Base-by-base conservation (phyloP, 2,329 filamentous ascomycete genomes). In the Raffaelea ambrosiae region DNA sequence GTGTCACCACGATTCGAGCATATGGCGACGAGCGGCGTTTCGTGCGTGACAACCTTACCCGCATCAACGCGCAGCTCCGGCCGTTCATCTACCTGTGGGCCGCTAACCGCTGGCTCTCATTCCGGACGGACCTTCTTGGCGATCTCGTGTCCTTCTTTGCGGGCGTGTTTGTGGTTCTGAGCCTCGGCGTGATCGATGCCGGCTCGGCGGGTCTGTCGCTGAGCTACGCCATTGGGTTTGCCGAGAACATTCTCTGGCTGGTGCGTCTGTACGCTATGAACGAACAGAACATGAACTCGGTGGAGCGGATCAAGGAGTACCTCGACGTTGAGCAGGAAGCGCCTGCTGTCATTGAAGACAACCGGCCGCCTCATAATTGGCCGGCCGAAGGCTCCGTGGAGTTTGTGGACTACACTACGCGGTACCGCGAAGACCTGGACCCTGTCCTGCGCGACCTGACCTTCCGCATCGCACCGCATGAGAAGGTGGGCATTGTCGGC, bases 221-320 rank as follows among this genome's bases (percentile, higher is more conserved):
- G 59, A 95, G 88, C 44, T 98, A 98, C 60, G 93, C 93, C 16
- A 88, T 98, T 56, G 91, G 88, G 1, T 98, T 98, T 60, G 95
- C 90, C 0, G 93, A 98, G 64, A 97, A 95, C 55, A 86, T 98
- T 7, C 70, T 98, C 18, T 98, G 93, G 93, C 82, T 97, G 48
- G 90, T 98, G 26, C 84, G 93, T 42, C 75, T 96, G 14, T 98
- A 98, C 63, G 85, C 90, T 0, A 81, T 87, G 61, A 96, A 97
- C 59, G 93, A 98, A 68, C 93, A 98, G 66, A 97, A 96, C 67
- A 97, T 98, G 93, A 98, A 98, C 67, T 91, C 91, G 3, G 90
- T 97, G 43, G 93, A 98, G 68, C 87, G 93, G 60, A 84, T 98
- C 61, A 94, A 95, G 70, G 93, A 98, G 63, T 98, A 97, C 61